A percentile compares a stretch with the other conserved stretches of the same genome.
Evolutionary conservation across 2,329 filamentous ascomycete species (phyloP).

Genomic region (Stylonectria norvegica): DNA sequence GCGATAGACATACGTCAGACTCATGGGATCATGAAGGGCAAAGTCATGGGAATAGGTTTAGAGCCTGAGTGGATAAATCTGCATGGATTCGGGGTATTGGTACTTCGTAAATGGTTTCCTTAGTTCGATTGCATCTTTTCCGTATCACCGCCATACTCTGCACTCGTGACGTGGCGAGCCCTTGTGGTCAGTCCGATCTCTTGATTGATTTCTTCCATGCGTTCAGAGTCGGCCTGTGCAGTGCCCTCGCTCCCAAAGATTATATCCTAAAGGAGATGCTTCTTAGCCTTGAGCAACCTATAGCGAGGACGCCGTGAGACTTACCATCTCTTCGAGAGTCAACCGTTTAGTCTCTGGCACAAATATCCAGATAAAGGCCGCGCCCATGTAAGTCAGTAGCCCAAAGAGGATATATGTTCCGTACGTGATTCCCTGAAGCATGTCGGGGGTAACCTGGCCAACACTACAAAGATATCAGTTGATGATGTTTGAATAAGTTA

Average conservation of each 20-base stretch:
- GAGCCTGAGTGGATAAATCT: too few relatives aligned
- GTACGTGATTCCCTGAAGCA: constrained; percentile 62
- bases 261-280: constrained; percentile 54
- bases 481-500: neutral
- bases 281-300: constrained; percentile 2
- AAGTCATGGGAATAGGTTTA: too few relatives aligned
- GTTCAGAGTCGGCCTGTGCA: constrained; percentile 62
- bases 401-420: constrained; percentile 73
- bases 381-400: constrained; percentile 59
- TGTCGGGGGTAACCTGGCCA: constrained; percentile 66
- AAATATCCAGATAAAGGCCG: constrained; percentile 59
- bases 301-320: neutral
- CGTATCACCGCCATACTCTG: too few relatives aligned
- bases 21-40: too few relatives aligned
- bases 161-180: too few relatives aligned
- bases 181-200: constrained; percentile 61
- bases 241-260: constrained; percentile 66
- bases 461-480: constrained; percentile 35
- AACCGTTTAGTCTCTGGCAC: constrained; percentile 64
- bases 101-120: too few relatives aligned
- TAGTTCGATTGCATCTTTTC: too few relatives aligned
- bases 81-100: too few relatives aligned
- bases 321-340: constrained; percentile 61
- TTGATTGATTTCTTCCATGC: constrained; percentile 69
- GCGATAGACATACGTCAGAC: too few relatives aligned